Conservation (phyloP, 257 asterid genomes). For the Penstemon davidsonii region DNA sequence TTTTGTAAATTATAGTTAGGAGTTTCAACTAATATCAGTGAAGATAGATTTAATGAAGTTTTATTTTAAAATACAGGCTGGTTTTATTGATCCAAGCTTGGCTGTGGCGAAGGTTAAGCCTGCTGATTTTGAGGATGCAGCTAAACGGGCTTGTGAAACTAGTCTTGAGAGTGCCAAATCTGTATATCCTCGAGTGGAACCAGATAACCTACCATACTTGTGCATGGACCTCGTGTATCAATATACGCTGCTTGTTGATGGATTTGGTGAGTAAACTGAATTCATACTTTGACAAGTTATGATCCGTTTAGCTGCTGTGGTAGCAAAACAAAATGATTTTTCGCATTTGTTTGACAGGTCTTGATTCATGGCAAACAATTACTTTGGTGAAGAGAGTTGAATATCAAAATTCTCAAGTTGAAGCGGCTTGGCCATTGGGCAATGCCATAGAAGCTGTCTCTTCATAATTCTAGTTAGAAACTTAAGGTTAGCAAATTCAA, state of each 20-base stretch:
- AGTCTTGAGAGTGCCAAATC: conserved; percentile 61
- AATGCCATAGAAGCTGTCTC: conserved; percentile 80
- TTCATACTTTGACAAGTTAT: not conserved
- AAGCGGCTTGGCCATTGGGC: conserved; percentile 91
- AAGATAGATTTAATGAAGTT: too few species aligned
- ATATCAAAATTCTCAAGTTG: conserved; percentile 58
- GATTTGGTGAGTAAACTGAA: conserved; percentile 73
- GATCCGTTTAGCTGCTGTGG: not conserved
- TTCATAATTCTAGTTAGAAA: conserved; percentile 26
- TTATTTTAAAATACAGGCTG: conserved; percentile 52
- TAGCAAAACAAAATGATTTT: not conserved
- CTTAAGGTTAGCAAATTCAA: not conserved
- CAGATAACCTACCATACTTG: conserved; percentile 76
- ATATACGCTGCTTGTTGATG: conserved; percentile 80
- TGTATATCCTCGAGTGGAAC: conserved; percentile 55
- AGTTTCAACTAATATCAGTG: too few species aligned
- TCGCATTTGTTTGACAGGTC: conserved; percentile 42
- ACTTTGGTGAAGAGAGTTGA: conserved; percentile 58
- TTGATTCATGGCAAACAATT: conserved; percentile 57
- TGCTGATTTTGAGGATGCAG: conserved; percentile 78
- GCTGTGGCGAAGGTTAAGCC: conserved; percentile 84
- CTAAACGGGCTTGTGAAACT: conserved; percentile 79
- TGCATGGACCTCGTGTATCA: conserved; percentile 98
- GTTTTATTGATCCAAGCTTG: conserved; percentile 66
- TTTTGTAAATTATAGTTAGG: too few species aligned